Base-by-base conservation (phyloP, 805 yeast genomes). In the Komagataella pseudopastoris region DNA sequence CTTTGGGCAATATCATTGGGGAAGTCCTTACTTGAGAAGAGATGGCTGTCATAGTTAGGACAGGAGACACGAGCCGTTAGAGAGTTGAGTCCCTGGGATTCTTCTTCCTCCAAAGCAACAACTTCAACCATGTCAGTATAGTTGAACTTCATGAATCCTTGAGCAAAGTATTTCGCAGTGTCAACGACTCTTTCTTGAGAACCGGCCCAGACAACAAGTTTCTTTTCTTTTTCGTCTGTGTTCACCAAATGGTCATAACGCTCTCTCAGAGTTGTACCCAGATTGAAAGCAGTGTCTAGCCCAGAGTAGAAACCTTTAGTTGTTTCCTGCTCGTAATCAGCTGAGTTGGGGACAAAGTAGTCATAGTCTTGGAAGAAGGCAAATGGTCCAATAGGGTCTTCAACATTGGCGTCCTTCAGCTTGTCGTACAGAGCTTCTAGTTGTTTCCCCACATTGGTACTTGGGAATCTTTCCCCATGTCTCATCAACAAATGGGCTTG, bases 391-490 rank as follows among this genome's bases (percentile, higher is more conserved):
- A 63, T 63, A 56, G 69, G 68, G 0, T 67, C 56, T 5, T 63
- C 66, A 18, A 61, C 61, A 1, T 67, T 65, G 7, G 75, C 63
- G 18, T 57, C 56, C 46, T 60, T 61, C 58, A 80, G 65, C 52
- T 69, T 69, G 4, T 61, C 57, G 23, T 61, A 60, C 4, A 65
- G 51, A 1, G 52, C 51, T 10, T 57, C 53, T 16, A 63, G 56
- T 22, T 61, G 66, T 7, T 50, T 23, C 1, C 58, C 63, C 3
- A 71, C 67, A n/a, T 69, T 66, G 2, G 57, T 63, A 3, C 85
- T 75, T 3, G 88, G 88, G 59, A 71, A 85, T 56, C 95, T 70
- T 63, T 86, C 93, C 18, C 91, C 95, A 60, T 88, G 95, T 60
- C 96, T 75, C 57, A 81, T 80, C 50, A 84, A 66, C 20, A 85